Conservation (phyloP, 805 yeast genomes). For the Saccharomycopsis vini region DNA sequence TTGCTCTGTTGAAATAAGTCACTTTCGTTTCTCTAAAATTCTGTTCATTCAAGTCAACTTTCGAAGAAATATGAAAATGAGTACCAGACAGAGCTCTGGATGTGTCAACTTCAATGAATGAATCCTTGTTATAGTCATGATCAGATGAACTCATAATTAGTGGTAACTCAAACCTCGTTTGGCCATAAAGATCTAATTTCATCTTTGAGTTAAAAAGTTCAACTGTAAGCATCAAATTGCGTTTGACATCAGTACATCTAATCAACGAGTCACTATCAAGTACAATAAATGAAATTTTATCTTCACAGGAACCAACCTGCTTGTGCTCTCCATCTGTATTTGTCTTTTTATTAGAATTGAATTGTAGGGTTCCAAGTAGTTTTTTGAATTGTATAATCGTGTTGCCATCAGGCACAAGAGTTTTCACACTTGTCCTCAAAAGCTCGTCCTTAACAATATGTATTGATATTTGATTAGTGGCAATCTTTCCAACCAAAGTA, state of each 20-base stretch:
- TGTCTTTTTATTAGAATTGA: neutral
- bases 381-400: slow-evolving; percentile 3
- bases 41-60: slow-evolving; percentile 6
- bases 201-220: slow-evolving; percentile 10
- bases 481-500: slow-evolving; percentile 2
- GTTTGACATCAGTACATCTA: neutral
- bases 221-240: slow-evolving; percentile 14
- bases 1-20: slow-evolving; percentile 2
- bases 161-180: neutral
- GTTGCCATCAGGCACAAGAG: slow-evolving; percentile 6
- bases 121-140: neutral
- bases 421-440: slow-evolving; percentile 4
- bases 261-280: slow-evolving; percentile 8
- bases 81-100: too few relatives aligned
- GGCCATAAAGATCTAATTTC: slow-evolving; percentile 14
- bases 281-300: slow-evolving; percentile 5
- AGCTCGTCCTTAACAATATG: slow-evolving; percentile 17
- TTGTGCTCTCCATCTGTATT: too few relatives aligned
- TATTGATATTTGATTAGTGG: slow-evolving; percentile 14
- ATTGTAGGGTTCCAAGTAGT: slow-evolving; percentile 1
- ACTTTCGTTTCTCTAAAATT: slow-evolving; percentile 1
- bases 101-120: slow-evolving; percentile 6
- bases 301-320: neutral
- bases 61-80: slow-evolving; percentile 11
- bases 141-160: neutral